These are phyloP conservation scores for Musa acuminata DNA, from an alignment of 176 grass and related monocot genomes.

Conservation along the genomic window DNA sequence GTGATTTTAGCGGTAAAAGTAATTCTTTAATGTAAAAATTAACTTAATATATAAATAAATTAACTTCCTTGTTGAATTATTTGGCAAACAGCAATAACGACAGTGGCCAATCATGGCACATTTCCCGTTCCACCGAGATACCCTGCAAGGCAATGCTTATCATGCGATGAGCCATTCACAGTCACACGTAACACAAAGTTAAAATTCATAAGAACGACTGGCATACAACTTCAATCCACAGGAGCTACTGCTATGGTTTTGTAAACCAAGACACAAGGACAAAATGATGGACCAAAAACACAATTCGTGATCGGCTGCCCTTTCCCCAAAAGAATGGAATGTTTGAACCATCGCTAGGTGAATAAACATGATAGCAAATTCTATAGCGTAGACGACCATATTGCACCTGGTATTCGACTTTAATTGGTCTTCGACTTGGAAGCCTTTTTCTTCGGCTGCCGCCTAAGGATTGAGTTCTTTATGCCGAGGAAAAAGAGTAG, in stretches of 20 bases:
- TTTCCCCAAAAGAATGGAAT: background rate
- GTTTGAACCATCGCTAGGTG: too few relatives aligned
- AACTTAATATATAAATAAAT: too few relatives aligned
- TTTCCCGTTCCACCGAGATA: too few relatives aligned
- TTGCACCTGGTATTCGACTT: slow-evolving; percentile 16
- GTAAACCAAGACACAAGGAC: background rate
- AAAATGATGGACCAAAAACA: background rate
- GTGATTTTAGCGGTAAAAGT: too few relatives aligned
- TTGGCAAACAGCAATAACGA: too few relatives aligned
- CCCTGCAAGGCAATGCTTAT: too few relatives aligned
- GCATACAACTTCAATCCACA: background rate
- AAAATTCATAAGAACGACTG: background rate
- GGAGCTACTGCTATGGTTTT: too few relatives aligned
- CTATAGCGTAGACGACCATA: background rate
- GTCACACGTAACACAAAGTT: background rate
- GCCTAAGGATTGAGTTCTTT: slow-evolving; percentile 78
- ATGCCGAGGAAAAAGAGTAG: slow-evolving; percentile 87
- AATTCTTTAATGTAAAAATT: too few relatives aligned
- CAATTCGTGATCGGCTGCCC: background rate
- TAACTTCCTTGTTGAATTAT: too few relatives aligned
- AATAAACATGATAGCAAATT: background rate
- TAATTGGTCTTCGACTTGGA: slow-evolving; percentile 66
- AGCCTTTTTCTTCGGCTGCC: slow-evolving; percentile 42
- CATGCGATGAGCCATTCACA: background rate
- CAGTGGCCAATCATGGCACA: too few relatives aligned